Base-by-base conservation (phyloP, 495 filamentous ascomycete genomes). In the Podospora conica region DNA sequence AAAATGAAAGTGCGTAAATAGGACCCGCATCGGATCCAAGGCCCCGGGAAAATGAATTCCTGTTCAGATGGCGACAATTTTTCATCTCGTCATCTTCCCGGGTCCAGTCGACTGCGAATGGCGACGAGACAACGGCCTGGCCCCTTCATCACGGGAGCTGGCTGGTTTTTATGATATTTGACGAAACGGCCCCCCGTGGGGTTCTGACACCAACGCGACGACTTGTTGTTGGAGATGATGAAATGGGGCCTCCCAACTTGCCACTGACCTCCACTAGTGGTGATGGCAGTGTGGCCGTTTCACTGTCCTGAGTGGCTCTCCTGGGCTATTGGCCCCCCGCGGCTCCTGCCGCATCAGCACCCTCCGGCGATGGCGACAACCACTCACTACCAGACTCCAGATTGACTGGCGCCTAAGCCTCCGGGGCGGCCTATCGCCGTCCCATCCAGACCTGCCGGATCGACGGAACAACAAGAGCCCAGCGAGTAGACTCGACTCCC, bases 281-380 rank as follows among this genome's bases (percentile, higher is more conserved):
- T n/a, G 18, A 25, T 20, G 29, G 24, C 5, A 25, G 10, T 59
- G 61, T 27, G 40, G 61, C 22, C 31, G 61, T 22, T 22, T 21
- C 61, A 18, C 8, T 48, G 7, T 22, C 0, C 24, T 63, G 48
- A 63, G n/a, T 63, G 61, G 61, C 23, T 55, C 23, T 55, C n/a
- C n/a, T n/a, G n/a, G 60, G 18, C 54, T n/a, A n/a, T n/a, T n/a
- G n/a, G n/a, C 21, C 48, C 40, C 61, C 61, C 24, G 24, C 61
- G 61, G 61, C 29, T 48, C 61, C 61, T 63, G 61, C 61, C 61
- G 61, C 25, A 63, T 54, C 60, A 62, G 31, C 58, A 40, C 60
- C 54, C 48, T 31, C 48, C 20, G 10, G 28, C 53, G 10, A 55
- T n/a, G 7, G 48, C 29, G n/a, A 40, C 20, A 24, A 54, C 61